Evolutionary conservation across 1,284 basidiomycete genomes (phyloP).

Genomic region (Leucoagaricus sp.): DNA sequence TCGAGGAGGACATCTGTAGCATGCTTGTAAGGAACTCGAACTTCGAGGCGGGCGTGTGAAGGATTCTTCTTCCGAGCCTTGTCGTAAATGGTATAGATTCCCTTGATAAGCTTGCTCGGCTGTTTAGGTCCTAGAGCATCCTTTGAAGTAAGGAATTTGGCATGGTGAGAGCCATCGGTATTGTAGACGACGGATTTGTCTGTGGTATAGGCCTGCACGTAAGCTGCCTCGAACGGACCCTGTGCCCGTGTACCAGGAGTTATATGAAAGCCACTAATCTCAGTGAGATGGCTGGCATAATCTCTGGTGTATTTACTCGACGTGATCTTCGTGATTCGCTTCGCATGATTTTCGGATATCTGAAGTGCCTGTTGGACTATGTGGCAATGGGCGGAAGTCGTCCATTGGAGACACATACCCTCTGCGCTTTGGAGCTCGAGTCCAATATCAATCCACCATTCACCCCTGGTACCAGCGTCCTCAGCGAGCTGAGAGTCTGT

Average conservation of each 20-base stretch:
- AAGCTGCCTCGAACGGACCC: too few relatives aligned
- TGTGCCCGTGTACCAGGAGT: too few relatives aligned
- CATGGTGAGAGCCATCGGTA: too few relatives aligned
- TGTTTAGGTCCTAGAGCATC: too few relatives aligned
- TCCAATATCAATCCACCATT: constrained; percentile 17
- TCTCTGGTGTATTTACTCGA: neutral
- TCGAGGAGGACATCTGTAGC: constrained; percentile 16
- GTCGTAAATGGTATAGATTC: too few relatives aligned
- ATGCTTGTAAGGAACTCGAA: constrained; percentile 23
- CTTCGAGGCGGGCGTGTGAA: constrained; percentile 21
- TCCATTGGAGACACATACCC: constrained; percentile 14
- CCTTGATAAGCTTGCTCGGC: neutral
- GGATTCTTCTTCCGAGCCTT: neutral
- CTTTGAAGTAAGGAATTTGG: too few relatives aligned
- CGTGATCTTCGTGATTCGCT: neutral
- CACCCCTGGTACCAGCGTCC: neutral
- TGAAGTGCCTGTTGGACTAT: neutral
- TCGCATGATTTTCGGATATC: neutral
- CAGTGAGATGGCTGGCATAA: too few relatives aligned
- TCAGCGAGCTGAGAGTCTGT: constrained; percentile 1
- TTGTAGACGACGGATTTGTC: neutral
- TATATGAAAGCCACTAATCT: too few relatives aligned
- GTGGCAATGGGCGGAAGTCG: neutral
- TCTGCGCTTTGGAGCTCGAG: constrained; percentile 4
- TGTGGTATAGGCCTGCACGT: too few relatives aligned